These are phyloP conservation scores for Globisporangium cylindrosporum DNA, from an alignment of 352 stramenopile genomes.

Conservation along the genomic window DNA sequence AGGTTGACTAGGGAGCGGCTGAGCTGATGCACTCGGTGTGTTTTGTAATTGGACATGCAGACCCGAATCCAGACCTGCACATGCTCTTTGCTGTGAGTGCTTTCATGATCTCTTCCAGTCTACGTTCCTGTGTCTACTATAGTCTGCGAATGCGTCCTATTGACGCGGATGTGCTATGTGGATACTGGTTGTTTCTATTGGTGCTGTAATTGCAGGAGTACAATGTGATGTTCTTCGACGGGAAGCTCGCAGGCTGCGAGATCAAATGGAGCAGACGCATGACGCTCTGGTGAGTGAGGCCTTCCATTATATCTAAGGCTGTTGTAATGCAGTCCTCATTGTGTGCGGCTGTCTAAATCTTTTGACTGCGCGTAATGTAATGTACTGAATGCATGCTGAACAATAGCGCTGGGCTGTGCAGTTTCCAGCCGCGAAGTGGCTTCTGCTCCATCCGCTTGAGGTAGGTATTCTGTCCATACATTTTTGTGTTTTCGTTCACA, in stretches of 20 bases:
- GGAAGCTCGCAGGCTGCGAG: constrained; percentile 67
- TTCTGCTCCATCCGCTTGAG: constrained; percentile 86
- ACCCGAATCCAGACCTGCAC: constrained; percentile 81
- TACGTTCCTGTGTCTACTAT: not conserved
- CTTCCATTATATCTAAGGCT: not conserved
- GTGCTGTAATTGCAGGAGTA: constrained; percentile 53
- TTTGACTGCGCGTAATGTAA: no score
- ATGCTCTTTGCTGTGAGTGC: constrained; percentile 58
- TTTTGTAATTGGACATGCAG: constrained; percentile 28
- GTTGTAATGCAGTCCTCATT: no score
- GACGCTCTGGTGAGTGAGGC: constrained; percentile 60
- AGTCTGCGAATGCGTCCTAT: not conserved
- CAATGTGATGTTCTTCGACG: constrained; percentile 82
- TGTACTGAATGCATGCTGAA: no score
- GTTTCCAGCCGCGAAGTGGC: constrained; percentile 62
- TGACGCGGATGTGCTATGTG: not conserved
- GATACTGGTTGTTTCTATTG: not conserved
- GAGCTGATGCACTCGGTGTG: not conserved
- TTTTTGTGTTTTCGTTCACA: not conserved
- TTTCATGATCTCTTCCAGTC: not conserved
- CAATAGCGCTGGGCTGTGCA: constrained; percentile 73
- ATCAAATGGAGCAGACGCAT: constrained; percentile 90
- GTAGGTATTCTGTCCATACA: constrained; percentile 19
- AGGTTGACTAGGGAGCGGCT: not conserved
- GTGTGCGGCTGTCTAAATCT: no score